Evolutionary conservation across 495 filamentous ascomycete species (phyloP).

Genomic region (Friedmanniomyces endolithicus): DNA sequence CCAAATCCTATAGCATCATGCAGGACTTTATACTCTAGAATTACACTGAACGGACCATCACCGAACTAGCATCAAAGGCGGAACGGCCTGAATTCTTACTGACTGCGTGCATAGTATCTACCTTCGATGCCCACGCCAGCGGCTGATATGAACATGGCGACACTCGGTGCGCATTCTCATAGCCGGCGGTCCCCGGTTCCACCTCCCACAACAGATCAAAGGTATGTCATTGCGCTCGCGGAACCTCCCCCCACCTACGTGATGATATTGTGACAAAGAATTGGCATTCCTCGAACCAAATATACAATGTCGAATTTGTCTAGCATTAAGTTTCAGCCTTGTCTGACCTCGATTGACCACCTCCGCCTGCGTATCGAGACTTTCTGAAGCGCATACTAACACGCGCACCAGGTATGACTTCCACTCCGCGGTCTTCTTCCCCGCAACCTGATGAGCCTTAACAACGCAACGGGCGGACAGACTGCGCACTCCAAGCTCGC

Average conservation of each 20-base stretch:
- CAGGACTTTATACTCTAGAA: slow-evolving; percentile 55
- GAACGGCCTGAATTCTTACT: background rate
- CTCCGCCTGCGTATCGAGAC: background rate
- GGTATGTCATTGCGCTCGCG: slow-evolving; percentile 37
- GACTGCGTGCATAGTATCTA: slow-evolving; percentile 14
- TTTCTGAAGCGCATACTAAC: background rate
- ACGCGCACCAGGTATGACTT: background rate
- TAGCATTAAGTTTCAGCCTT: slow-evolving; percentile 84
- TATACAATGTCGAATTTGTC: slow-evolving; percentile 72
- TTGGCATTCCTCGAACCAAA: slow-evolving; percentile 96
- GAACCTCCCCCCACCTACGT: slow-evolving; percentile 35
- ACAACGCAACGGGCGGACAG: slow-evolving; percentile 98
- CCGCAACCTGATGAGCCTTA: slow-evolving; percentile 68
- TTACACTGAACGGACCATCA: slow-evolving; percentile 45
- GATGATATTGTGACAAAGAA: slow-evolving; percentile 76
- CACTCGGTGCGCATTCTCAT: no score
- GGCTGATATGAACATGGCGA: no score
- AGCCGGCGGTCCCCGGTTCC: background rate
- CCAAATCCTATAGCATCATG: slow-evolving; percentile 66
- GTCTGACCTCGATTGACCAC: slow-evolving; percentile 53
- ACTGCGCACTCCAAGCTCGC: slow-evolving; percentile 54
- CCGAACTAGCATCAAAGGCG: background rate
- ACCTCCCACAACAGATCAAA: slow-evolving; percentile 26
- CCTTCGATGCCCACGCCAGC: no score
- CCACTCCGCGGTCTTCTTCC: background rate